Base-by-base conservation (phyloP, 1,284 basidiomycete species). In the Taiwanofungus camphoratus region DNA sequence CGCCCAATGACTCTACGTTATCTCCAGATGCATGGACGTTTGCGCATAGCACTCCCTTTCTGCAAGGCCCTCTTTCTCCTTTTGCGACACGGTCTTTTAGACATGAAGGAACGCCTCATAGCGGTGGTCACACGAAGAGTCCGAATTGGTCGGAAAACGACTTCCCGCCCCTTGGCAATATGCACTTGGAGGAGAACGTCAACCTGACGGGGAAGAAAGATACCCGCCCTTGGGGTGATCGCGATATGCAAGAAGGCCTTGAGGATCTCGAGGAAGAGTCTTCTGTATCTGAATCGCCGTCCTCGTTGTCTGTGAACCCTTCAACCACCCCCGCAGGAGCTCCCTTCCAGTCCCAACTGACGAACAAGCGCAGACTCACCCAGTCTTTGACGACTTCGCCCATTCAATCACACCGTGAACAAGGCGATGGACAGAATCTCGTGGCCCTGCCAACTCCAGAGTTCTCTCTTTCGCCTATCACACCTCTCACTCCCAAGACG, bases 401-500 rank as follows among this genome's bases (percentile, higher is more conserved):
- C 16, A 15, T 36, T 16, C 26, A n/a, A n/a, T 36, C 41, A n/a
- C 41, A 12, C 18, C 8, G 18, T 31, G 21, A 13, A 27, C 18
- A 32, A 18, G 30, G 15, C 12, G 8, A 18, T 4, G 36, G 20
- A 38, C n/a, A 21, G 13, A 7, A 20, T 22, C 12, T 5, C 18
- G 57, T 71, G 33, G n/a, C n/a, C n/a, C 67, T 69, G 6, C 63
- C 61, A 9, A 77, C 71, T 7, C 73, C 76, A 13, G 68, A 64
- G 15, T 64, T 74, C 24, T 70, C 63, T 6, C 55, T 64, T 45
- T 76, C 74, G 16, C 70, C 75, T 15, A 59, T 73, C 24, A 74
- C 73, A 0, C 73, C 74, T 3, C 68, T 65, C 49, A 78, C 74
- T 2, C 65, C 73, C 32, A 70, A 64, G 30, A 70, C 67, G 52